Evolutionary conservation across 2,329 filamentous ascomycete genomes (phyloP), one percentile per base, ranked within the genome.

Genomic region (Beauveria sp.): DNA sequence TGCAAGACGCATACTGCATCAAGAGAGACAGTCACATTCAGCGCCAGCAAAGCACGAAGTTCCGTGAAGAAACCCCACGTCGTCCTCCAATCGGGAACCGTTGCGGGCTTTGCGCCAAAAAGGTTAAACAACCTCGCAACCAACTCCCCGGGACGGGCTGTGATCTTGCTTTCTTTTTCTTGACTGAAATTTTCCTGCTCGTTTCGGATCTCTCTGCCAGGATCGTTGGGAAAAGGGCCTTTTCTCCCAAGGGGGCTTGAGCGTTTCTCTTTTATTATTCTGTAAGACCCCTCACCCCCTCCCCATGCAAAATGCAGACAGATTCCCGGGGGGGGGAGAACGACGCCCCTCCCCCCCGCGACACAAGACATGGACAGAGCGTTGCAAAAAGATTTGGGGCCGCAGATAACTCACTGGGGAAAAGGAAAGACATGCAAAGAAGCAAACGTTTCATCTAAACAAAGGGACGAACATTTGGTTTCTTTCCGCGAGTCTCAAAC

Each of bases 231-330:
- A 58, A 50, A 28, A n/a, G 42, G 22, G 24, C 46, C 24, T 14
- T 38, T 38, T 38, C 10, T 38, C 34, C 12, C 12, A 50, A 53
- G 16, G 45, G 34, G 56, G 46, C 56, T 58, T 51, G 38, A 58
- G 56, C 56, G 56, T 51, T 50, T 58, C 56, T 50, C 46, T n/a
- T 58, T 58, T 51, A 58, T 58, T 58, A 24, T 58, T 58, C 56
- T 58, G 56, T 58, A 58, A 58, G 56, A 51, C 56, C 30, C 38
- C 46, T 43, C 40, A 34, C 24, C 54, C 43, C 40, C 54, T 30
- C 42, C 28, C 54, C 22, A 24, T 20, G 18, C 22, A 22, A 26
- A 18, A 20, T 38, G 43, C 34, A 58, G 43, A 22, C 56, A 56
- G 54, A 42, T 28, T 24, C 38, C 8, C 1, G 16, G 49, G 28